Evolutionary conservation across 768 basidiomycete genomes (phyloP).

Genomic region (Lentinula guzmanii): DNA sequence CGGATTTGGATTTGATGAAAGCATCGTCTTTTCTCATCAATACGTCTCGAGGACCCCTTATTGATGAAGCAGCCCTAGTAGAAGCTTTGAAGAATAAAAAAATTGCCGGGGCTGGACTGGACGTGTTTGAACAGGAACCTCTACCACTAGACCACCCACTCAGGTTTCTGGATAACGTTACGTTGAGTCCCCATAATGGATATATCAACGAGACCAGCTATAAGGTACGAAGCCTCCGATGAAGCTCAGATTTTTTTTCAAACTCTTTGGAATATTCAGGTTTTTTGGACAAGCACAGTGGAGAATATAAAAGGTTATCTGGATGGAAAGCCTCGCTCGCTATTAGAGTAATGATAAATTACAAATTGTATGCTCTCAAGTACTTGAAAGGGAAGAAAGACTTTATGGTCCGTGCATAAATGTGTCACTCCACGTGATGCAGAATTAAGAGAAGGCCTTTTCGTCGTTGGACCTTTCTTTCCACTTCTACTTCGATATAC

Average conservation of each 20-base stretch:
- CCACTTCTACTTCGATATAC: constrained; percentile 1
- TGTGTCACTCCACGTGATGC: neutral
- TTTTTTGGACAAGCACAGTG: constrained; percentile 47
- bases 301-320: constrained; percentile 54
- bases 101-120: constrained; percentile 57
- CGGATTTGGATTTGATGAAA: constrained; percentile 51
- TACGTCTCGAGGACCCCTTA: constrained; percentile 59
- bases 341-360: neutral
- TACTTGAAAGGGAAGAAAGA: neutral
- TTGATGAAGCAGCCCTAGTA: constrained; percentile 53
- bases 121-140: constrained; percentile 67
- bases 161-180: constrained; percentile 45
- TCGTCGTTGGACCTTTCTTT: constrained; percentile 1
- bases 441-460: neutral
- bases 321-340: constrained; percentile 25
- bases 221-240: constrained; percentile 25
- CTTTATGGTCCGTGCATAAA: neutral
- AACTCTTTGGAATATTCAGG: constrained; percentile 18
- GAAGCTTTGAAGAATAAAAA: constrained; percentile 35
- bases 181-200: constrained; percentile 58
- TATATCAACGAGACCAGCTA: constrained; percentile 49
- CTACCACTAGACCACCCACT: constrained; percentile 51
- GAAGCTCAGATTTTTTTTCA: neutral
- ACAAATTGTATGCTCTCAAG: neutral
- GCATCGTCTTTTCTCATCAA: constrained; percentile 56